phyloP scores from a whole-genome alignment of 371 early-diverging fungal genomes.

The Nosema muscidifuracis region DNA sequence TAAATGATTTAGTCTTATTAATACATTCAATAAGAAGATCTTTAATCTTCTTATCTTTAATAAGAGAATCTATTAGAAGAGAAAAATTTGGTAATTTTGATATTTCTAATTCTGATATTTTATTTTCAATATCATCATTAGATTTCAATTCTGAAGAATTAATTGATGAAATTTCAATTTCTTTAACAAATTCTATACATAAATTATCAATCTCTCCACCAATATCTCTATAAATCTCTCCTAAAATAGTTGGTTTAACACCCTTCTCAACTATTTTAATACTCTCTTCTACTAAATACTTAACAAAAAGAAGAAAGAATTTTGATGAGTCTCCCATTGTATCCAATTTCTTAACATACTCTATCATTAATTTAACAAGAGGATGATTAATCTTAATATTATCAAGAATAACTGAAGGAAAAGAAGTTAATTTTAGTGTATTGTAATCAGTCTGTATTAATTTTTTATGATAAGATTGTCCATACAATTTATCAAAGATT shows the following conservation, averaged over 20 bases:
- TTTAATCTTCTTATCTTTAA: constrained; percentile 41
- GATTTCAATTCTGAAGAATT: neutral
- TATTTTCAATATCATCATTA: neutral
- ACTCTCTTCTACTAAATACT: constrained; percentile 45
- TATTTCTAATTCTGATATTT: neutral
- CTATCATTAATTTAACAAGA: constrained; percentile 53
- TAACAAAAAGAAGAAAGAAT: constrained; percentile 51
- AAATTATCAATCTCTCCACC: neutral
- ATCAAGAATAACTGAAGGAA: constrained; percentile 47
- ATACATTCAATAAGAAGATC: constrained; percentile 44
- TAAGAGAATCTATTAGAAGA: constrained; percentile 30
- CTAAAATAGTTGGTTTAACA: constrained; percentile 47
- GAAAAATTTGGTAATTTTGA: neutral
- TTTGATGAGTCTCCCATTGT: constrained; percentile 56
- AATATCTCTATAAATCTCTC: constrained; percentile 44
- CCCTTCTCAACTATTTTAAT: constrained; percentile 47
- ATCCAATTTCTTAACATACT: constrained; percentile 56
- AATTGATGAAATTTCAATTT: neutral
- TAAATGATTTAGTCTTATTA: constrained; percentile 34
- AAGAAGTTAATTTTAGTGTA: constrained; percentile 32
- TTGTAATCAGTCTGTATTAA: constrained; percentile 34
- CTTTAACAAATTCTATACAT: constrained; percentile 20
- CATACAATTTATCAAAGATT: constrained; percentile 29
- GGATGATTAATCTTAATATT: constrained; percentile 59
- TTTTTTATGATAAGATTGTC: constrained; percentile 20